A percentile compares a stretch with the other conserved stretches of the same genome.
phyloP scores from a whole-genome alignment of 2,329 filamentous ascomycete species.

The Fusarium equiseti region DNA sequence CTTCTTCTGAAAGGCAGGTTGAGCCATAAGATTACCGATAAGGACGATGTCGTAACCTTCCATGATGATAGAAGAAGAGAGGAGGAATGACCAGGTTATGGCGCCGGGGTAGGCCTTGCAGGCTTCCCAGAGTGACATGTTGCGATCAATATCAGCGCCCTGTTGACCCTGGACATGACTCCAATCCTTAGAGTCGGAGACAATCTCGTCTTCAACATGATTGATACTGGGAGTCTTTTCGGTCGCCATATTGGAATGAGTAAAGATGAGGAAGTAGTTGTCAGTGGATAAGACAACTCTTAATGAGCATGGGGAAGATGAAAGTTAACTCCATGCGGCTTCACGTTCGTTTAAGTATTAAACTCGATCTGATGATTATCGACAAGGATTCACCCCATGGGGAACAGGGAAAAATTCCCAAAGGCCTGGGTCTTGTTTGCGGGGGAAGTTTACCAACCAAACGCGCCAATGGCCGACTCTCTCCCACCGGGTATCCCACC shows the following conservation, averaged over 20 bases:
- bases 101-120: constrained; percentile 25
- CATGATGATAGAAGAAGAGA: constrained; percentile 45
- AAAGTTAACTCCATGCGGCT: not conserved
- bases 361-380: not conserved
- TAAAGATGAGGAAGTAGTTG: not conserved
- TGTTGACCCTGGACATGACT: constrained; percentile 29
- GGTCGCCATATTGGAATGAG: not conserved
- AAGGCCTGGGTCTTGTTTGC: not conserved
- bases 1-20: constrained; percentile 39
- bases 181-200: constrained; percentile 21
- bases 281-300: not conserved
- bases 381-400: constrained; percentile 14
- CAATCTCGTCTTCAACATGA: constrained; percentile 7
- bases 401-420: not conserved
- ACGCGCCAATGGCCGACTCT: not conserved
- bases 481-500: constrained; percentile 12
- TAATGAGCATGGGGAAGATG: not conserved
- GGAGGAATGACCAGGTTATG: constrained; percentile 39
- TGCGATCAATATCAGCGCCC: constrained; percentile 29
- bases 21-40: constrained; percentile 42
- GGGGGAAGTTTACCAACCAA: not conserved
- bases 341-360: constrained; percentile 1
- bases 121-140: constrained; percentile 25
- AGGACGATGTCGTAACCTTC: constrained; percentile 42
- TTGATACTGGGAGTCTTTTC: not conserved